These are phyloP conservation scores for Venturia pyrina DNA, from an alignment of 2,329 filamentous ascomycete genomes.

Conservation along the genomic window DNA sequence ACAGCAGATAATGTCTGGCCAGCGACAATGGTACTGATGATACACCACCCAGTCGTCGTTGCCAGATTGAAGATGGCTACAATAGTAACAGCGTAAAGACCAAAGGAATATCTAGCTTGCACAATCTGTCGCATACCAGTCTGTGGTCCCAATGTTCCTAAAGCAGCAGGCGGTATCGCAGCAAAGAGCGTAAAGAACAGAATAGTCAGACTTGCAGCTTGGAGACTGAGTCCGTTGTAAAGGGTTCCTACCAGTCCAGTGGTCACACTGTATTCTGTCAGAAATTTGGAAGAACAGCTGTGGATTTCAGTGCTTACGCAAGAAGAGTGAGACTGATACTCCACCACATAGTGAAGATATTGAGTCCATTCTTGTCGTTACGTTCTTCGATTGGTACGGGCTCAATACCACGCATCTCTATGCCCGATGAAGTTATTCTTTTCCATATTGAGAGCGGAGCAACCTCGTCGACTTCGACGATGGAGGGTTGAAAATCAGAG, in stretches of 20 bases:
- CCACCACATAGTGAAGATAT: slow-evolving; percentile 53
- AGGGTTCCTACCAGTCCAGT: slow-evolving; percentile 54
- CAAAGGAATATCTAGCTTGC: slow-evolving; percentile 52
- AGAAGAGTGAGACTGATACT: slow-evolving; percentile 47
- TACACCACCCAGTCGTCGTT: slow-evolving; percentile 49
- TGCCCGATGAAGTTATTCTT: not conserved
- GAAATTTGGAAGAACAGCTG: not conserved
- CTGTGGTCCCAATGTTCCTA: slow-evolving; percentile 50
- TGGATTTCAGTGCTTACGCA: slow-evolving; percentile 35
- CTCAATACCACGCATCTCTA: slow-evolving; percentile 36
- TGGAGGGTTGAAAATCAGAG: not conserved
- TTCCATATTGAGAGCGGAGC: not conserved
- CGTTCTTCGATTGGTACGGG: slow-evolving; percentile 47
- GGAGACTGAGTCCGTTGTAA: slow-evolving; percentile 44
- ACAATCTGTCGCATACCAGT: slow-evolving; percentile 55
- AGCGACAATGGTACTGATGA: slow-evolving; percentile 52
- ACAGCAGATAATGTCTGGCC: slow-evolving; percentile 53
- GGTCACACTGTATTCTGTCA: slow-evolving; percentile 35
- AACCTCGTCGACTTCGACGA: not conserved
- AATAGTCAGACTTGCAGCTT: slow-evolving; percentile 49
- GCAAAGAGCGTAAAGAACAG: slow-evolving; percentile 53
- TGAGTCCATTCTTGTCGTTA: slow-evolving; percentile 43
- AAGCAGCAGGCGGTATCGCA: slow-evolving; percentile 44
- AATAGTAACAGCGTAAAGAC: slow-evolving; percentile 55
- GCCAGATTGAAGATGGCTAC: slow-evolving; percentile 54